These are phyloP conservation scores for Ramularia endophylla DNA, from an alignment of 2,329 filamentous ascomycete species.

Conservation along the genomic window DNA sequence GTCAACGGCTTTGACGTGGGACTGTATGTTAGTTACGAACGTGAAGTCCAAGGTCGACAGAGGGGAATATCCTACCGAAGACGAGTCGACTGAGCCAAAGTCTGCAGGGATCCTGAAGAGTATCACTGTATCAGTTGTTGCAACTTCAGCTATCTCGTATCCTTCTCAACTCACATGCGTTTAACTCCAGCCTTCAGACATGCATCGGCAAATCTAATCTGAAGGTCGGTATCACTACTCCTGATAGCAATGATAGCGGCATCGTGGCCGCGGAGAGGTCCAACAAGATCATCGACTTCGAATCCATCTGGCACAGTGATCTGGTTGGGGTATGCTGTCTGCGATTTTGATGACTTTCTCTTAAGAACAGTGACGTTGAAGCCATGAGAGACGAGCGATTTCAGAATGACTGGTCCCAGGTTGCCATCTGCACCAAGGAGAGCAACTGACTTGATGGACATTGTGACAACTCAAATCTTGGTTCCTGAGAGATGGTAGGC, in stretches of 20 bases:
- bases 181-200: conserved; percentile 55
- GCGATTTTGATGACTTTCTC: conserved; percentile 42
- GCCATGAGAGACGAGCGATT: conserved; percentile 35
- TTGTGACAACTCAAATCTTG: conserved; percentile 5
- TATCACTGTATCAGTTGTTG: no score
- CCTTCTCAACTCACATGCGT: conserved; percentile 31
- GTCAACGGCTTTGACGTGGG: conserved; percentile 14
- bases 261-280: conserved; percentile 51
- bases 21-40: no score
- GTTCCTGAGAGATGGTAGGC: no score
- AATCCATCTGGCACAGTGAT: conserved; percentile 45
- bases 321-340: conserved; percentile 28
- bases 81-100: conserved; percentile 43
- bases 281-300: conserved; percentile 42
- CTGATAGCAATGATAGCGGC: conserved; percentile 49
- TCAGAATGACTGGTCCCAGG: conserved; percentile 38
- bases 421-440: conserved; percentile 42
- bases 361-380: conserved; percentile 54
- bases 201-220: conserved; percentile 52
- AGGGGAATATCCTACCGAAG: background rate
- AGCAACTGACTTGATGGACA: conserved; percentile 38
- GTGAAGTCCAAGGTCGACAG: no score
- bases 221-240: conserved; percentile 36
- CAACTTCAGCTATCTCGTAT: no score
- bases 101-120: conserved; percentile 49